A percentile compares a stretch with the other conserved stretches of the same genome.
Evolutionary conservation across 176 grass and related monocot genomes (phyloP).

Genomic region (Luzula sylvatica): DNA sequence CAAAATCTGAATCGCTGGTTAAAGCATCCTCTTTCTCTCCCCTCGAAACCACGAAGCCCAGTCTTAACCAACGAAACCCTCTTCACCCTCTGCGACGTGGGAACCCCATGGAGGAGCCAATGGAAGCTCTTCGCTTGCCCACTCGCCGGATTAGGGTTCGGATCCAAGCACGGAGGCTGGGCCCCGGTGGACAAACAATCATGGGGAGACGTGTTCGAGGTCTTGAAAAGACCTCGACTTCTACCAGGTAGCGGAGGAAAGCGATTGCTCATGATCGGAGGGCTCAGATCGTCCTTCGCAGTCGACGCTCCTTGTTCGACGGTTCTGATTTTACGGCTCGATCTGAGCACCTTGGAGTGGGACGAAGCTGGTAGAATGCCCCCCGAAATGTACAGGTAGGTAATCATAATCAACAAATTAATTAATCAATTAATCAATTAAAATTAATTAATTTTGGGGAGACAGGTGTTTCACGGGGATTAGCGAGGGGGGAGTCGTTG

Average conservation of each 20-base stretch:
- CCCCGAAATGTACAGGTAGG: slow-evolving; percentile 52
- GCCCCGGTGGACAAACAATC: slow-evolving; percentile 48
- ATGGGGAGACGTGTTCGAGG: slow-evolving; percentile 84
- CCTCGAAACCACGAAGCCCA: slow-evolving; percentile 85
- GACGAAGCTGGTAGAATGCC: slow-evolving; percentile 95
- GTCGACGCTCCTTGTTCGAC: slow-evolving; percentile 84
- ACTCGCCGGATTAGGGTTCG: slow-evolving; percentile 30
- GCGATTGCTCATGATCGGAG: slow-evolving; percentile 84
- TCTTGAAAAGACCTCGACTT: slow-evolving; percentile 86
- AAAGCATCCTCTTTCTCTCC: slow-evolving; percentile 83
- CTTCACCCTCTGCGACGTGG: slow-evolving; percentile 87
- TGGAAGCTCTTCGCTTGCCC: slow-evolving; percentile 97
- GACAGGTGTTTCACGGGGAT: slow-evolving; percentile 66
- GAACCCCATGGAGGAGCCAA: slow-evolving; percentile 89
- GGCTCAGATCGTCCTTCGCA: slow-evolving; percentile 70
- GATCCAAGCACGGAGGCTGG: slow-evolving; percentile 43
- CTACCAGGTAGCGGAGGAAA: slow-evolving; percentile 52
- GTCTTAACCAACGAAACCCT: slow-evolving; percentile 61
- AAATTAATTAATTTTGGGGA: background rate
- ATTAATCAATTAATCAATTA: no score
- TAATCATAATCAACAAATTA: background rate
- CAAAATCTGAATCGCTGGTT: slow-evolving; percentile 53
- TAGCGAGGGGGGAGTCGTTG: slow-evolving; percentile 20
- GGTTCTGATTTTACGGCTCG: slow-evolving; percentile 76
- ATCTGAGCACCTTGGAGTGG: slow-evolving; percentile 92